phyloP scores from a whole-genome alignment of 169 alveolate genomes.

The Condylostoma magnum region DNA sequence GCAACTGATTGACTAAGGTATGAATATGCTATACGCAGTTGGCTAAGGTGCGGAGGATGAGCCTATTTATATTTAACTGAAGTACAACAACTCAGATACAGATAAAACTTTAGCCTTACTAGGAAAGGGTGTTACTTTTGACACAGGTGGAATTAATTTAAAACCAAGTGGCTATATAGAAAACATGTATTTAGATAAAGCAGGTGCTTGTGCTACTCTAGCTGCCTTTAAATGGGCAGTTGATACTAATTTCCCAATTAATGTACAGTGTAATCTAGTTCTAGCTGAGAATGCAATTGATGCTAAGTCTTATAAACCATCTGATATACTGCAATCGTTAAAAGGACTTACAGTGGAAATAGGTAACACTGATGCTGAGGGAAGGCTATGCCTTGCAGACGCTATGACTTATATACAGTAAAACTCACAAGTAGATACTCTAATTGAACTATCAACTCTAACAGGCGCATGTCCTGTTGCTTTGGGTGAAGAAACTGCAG shows the following conservation, averaged over 20 bases:
- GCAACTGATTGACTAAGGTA: constrained; percentile 33
- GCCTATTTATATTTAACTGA: constrained; percentile 44
- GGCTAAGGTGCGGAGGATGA: constrained; percentile 52
- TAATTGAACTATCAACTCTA: constrained; percentile 94
- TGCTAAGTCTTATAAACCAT: constrained; percentile 88
- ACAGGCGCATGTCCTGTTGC: constrained; percentile 93
- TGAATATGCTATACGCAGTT: constrained; percentile 45
- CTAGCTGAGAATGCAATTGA: constrained; percentile 91
- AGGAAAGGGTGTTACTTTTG: constrained; percentile 94
- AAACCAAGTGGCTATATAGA: constrained; percentile 47
- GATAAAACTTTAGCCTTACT: constrained; percentile 83
- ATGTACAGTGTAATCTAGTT: constrained; percentile 48
- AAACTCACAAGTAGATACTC: constrained; percentile 71
- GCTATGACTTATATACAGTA: constrained; percentile 92
- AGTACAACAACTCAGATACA: constrained; percentile 43
- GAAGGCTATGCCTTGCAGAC: constrained; percentile 96
- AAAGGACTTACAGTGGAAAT: constrained; percentile 95
- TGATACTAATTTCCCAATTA: constrained; percentile 33
- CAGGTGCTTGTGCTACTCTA: constrained; percentile 61
- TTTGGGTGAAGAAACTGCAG: constrained; percentile 76
- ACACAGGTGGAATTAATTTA: constrained; percentile 92
- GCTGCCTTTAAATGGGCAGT: constrained; percentile 52
- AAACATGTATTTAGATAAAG: constrained; percentile 62
- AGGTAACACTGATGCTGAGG: constrained; percentile 98
- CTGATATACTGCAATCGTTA: constrained; percentile 91